These are phyloP conservation scores for Glutinoglossum americanum DNA, from an alignment of 495 filamentous ascomycete species.

Conservation along the genomic window DNA sequence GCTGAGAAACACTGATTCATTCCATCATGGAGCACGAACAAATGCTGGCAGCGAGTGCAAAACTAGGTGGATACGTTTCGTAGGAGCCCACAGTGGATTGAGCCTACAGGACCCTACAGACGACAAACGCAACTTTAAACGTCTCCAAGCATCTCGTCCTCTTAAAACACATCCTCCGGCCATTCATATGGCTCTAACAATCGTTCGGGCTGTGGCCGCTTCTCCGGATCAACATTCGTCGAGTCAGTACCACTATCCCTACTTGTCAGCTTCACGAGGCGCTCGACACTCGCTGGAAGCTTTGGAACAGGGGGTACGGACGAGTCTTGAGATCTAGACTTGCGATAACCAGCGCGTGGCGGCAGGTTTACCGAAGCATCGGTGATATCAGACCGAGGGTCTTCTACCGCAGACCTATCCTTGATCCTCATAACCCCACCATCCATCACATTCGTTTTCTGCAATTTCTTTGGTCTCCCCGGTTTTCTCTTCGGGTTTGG, in stretches of 20 bases:
- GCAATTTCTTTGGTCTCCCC: not conserved
- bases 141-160: not conserved
- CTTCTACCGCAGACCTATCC: not conserved
- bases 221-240: not conserved
- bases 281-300: not conserved
- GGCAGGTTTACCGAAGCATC: too few species aligned
- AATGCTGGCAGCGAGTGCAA: too few species aligned
- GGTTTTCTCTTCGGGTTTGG: not conserved
- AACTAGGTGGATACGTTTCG: too few species aligned
- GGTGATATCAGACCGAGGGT: not conserved
- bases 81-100: too few species aligned
- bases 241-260: not conserved
- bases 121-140: not conserved
- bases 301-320: not conserved
- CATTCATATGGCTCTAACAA: not conserved
- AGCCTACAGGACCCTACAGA: not conserved
- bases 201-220: not conserved
- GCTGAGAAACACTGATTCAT: too few species aligned
- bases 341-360: too few species aligned
- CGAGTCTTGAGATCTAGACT: too few species aligned
- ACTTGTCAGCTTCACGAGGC: not conserved
- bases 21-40: too few species aligned
- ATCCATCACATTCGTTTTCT: not conserved
- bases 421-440: not conserved
- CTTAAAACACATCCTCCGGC: constrained; percentile 3